Base-by-base conservation (phyloP, 352 stramenopile species). In the Blastocystis sp. region DNA sequence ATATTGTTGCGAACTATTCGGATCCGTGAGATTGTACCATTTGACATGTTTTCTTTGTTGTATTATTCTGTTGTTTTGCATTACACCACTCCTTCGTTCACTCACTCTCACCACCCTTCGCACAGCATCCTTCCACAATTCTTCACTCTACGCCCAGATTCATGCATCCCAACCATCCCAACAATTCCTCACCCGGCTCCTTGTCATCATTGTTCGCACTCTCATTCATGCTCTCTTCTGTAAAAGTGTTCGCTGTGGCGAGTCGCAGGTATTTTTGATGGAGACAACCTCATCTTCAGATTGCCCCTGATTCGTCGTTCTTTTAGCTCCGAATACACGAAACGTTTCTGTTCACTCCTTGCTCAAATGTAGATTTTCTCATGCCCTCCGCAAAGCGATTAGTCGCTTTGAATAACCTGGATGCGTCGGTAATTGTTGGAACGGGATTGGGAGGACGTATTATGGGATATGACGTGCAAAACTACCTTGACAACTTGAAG, bases 281-380 rank as follows among this genome's bases (percentile, higher is more conserved):
- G 21, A 8, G 18, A 32, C 4, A 9, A 6, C n/a, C 8, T 73
- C 38, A 49, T 29, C 6, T 53, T 6, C 38, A 73, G 61, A 8
- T 27, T 16, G 21, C 21, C 21, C 32, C 21, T 9, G 14, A 9
- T 73, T 29, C 9, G n/a, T n/a, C 29, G 67, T 56, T 40, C 9
- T 34, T 78, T 61, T 36, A 61, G 44, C n/a, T 78, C 67, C n/a
- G 40, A 59, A 59, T 78, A 61, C 48, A 78, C 67, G 6, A 78
- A 78, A 40, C 40, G 67, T 78, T 44, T 2, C n/a, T 21, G 1
- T 46, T 59, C 0, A 11, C 6, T 34, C n/a, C 7, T 32, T 7
- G 11, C 7, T 61, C 8, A 57, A 6, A 21, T 18, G 16, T 61
- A 78, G 67, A 78, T 40, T 78, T 78, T 27, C 48, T 78, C 18